These are phyloP conservation scores for Debaryomyces hansenii DNA, from an alignment of 805 yeast species.

Conservation along the genomic window DNA sequence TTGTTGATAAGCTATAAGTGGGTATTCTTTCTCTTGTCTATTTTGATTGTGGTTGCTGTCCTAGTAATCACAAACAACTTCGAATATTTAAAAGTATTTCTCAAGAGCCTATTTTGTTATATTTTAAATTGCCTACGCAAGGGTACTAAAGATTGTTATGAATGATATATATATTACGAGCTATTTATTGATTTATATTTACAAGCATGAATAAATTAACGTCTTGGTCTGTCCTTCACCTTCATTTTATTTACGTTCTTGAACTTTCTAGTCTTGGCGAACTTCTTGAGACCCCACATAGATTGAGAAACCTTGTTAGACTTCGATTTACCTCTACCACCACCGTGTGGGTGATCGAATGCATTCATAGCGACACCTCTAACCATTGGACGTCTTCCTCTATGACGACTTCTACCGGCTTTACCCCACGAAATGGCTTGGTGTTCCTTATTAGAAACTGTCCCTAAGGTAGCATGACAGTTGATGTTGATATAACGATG, in stretches of 20 bases:
- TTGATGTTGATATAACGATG: slow-evolving; percentile 84
- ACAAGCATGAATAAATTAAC: slow-evolving; percentile 7
- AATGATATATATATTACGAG: slow-evolving; percentile 8
- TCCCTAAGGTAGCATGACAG: slow-evolving; percentile 92
- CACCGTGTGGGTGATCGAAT: slow-evolving; percentile 97
- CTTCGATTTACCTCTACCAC: slow-evolving; percentile 99
- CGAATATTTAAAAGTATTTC: slow-evolving; percentile 1
- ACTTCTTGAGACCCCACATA: slow-evolving; percentile 96
- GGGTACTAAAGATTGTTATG: not conserved
- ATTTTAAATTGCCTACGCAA: slow-evolving; percentile 4
- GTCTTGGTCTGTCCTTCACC: slow-evolving; percentile 88
- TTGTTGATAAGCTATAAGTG: slow-evolving; percentile 6
- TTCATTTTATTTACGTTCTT: slow-evolving; percentile 80
- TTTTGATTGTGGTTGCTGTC: slow-evolving; percentile 5
- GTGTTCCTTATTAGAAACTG: slow-evolving; percentile 90
- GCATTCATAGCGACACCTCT: slow-evolving; percentile 99
- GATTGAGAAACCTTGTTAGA: slow-evolving; percentile 92
- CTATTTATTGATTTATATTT: slow-evolving; percentile 42
- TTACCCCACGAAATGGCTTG: slow-evolving; percentile 89
- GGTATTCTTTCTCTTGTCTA: slow-evolving; percentile 5
- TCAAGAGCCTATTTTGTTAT: slow-evolving; percentile 9
- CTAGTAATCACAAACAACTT: slow-evolving; percentile 17
- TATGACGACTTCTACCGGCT: slow-evolving; percentile 91
- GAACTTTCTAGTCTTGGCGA: slow-evolving; percentile 90
- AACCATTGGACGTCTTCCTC: slow-evolving; percentile 91